Conservation (phyloP, 192 early-diverging fungal species). For the Entomortierella beljakovae region DNA sequence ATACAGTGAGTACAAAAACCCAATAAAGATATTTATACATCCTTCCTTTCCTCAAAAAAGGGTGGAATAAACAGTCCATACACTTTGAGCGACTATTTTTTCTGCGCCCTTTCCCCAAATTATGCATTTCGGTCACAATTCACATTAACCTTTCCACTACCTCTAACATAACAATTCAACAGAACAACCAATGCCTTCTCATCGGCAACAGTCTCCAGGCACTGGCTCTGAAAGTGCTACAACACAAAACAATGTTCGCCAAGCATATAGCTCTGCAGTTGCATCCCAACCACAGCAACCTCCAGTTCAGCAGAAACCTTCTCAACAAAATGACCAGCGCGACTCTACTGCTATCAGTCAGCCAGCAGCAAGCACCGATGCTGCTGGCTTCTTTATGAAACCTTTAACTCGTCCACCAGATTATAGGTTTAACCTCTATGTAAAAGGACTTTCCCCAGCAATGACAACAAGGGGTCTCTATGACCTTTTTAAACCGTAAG, state of each 20-base stretch:
- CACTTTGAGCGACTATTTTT: too few species aligned
- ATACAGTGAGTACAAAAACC: too few species aligned
- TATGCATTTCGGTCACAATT: too few species aligned
- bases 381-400: constrained; percentile 20
- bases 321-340: neutral
- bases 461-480: constrained; percentile 24
- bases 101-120: neutral
- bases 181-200: neutral
- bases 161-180: neutral
- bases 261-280: neutral
- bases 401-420: constrained; percentile 21
- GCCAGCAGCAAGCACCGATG: neutral
- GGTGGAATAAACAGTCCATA: too few species aligned
- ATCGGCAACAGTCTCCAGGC: neutral
- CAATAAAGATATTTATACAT: too few species aligned
- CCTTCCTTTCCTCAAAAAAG: too few species aligned
- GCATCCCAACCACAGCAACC: neutral
- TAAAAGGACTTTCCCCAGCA: constrained; percentile 23
- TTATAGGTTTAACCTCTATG: constrained; percentile 39
- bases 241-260: neutral
- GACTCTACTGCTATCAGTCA: neutral
- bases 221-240: neutral
- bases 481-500: constrained; percentile 46
- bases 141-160: neutral
- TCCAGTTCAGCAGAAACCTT: neutral